phyloP scores from a whole-genome alignment of 2,329 filamentous ascomycete genomes.

The Colletotrichum agaves region DNA sequence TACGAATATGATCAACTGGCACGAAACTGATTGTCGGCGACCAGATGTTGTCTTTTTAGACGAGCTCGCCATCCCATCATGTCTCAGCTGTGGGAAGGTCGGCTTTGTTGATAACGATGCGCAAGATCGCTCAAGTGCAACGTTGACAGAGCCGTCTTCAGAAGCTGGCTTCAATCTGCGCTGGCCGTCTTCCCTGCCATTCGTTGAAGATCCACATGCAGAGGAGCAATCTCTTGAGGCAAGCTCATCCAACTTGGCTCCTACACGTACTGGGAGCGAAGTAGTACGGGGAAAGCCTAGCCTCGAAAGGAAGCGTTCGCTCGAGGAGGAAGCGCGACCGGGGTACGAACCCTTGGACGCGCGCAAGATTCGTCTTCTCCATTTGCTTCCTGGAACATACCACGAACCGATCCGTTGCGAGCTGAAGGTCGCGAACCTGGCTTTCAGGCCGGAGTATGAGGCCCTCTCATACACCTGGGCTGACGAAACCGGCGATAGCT shows the following conservation, averaged over 20 bases:
- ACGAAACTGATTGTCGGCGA: neutral
- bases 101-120: neutral
- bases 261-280: too few species aligned
- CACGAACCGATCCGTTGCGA: neutral
- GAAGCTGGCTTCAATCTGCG: neutral
- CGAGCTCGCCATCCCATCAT: neutral
- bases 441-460: conserved; percentile 11
- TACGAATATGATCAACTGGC: neutral
- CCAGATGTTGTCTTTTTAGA: neutral
- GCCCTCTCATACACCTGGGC: conserved; percentile 34
- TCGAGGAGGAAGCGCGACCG: neutral
- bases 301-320: too few species aligned
- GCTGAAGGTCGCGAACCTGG: neutral
- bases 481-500: neutral
- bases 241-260: too few species aligned
- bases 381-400: neutral
- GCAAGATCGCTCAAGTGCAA: fast-evolving
- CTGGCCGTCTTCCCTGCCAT: conserved; percentile 15
- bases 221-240: too few species aligned
- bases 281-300: too few species aligned
- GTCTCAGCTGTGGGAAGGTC: neutral
- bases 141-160: neutral
- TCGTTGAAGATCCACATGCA: neutral
- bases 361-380: neutral
- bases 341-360: neutral